phyloP scores from a whole-genome alignment of 345 rosid species.

The Raphanus raphanistrum region DNA sequence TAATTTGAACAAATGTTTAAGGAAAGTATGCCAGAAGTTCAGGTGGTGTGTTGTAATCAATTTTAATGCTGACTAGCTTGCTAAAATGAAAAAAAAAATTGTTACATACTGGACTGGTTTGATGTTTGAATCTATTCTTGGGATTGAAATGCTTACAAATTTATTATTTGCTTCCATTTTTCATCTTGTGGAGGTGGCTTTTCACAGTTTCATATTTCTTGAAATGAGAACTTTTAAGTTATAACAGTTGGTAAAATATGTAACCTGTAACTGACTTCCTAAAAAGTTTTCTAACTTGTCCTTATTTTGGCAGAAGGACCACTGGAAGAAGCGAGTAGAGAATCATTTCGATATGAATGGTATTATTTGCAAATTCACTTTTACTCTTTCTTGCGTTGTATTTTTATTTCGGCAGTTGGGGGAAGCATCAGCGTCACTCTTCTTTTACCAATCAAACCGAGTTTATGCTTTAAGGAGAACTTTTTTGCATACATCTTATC shows the following conservation, averaged over 20 bases:
- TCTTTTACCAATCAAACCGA: background rate
- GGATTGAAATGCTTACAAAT: background rate
- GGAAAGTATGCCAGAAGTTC: slow-evolving; percentile 6
- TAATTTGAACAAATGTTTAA: slow-evolving; percentile 2
- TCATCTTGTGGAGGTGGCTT: slow-evolving; percentile 13
- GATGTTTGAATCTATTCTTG: slow-evolving; percentile 16
- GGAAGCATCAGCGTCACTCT: background rate
- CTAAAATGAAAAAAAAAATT: slow-evolving; percentile 14
- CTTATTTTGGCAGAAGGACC: slow-evolving; percentile 63
- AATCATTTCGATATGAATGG: slow-evolving; percentile 80
- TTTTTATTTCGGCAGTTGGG: background rate
- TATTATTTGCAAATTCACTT: slow-evolving; percentile 50
- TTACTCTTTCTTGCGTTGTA: slow-evolving; percentile 21
- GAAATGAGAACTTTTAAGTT: slow-evolving; percentile 9
- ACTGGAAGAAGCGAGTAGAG: slow-evolving; percentile 74
- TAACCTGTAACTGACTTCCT: slow-evolving; percentile 6
- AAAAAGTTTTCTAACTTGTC: slow-evolving; percentile 26
- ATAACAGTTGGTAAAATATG: slow-evolving; percentile 11
- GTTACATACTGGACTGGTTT: slow-evolving; percentile 20
- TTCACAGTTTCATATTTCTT: slow-evolving; percentile 23
- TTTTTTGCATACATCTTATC: background rate
- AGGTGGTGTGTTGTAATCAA: slow-evolving; percentile 9
- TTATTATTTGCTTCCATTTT: background rate
- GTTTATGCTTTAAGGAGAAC: background rate
- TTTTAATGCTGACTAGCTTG: slow-evolving; percentile 11